These are phyloP conservation scores for Cyberlindnera xylosilytica DNA, from an alignment of 805 yeast species.

Conservation along the genomic window DNA sequence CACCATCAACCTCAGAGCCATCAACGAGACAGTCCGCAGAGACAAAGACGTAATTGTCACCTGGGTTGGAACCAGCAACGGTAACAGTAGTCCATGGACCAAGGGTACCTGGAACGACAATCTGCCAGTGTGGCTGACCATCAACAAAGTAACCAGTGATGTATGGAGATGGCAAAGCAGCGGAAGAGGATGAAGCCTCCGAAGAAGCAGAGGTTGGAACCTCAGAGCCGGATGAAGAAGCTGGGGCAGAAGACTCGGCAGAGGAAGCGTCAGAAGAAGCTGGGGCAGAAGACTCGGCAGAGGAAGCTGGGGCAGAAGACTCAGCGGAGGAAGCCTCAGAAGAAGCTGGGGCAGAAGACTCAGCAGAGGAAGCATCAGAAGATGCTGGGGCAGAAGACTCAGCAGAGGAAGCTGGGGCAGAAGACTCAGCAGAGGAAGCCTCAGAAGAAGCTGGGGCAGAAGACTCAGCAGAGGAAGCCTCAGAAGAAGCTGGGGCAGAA, in stretches of 20 bases:
- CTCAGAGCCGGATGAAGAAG: not conserved
- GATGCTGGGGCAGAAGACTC: no score
- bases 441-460: no score
- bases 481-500: no score
- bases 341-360: no score
- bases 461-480: no score
- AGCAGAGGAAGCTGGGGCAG: no score
- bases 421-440: no score
- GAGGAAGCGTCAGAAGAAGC: not conserved
- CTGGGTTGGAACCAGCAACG: not conserved
- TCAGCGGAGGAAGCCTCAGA: no score
- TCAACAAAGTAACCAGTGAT: not conserved
- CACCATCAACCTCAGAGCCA: not conserved
- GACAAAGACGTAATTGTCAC: not conserved
- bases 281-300: no score
- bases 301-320: not conserved
- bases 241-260: not conserved
- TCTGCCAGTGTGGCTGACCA: not conserved
- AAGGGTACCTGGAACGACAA: not conserved
- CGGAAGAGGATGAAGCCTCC: not conserved
- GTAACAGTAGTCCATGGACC: conserved; percentile 1
- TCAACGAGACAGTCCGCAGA: not conserved
- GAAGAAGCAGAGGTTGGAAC: no score
- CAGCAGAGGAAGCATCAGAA: no score
- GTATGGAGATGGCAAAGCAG: not conserved